Evolutionary conservation across 2,329 filamentous ascomycete species (phyloP).

Genomic region (Lachnellula suecica): DNA sequence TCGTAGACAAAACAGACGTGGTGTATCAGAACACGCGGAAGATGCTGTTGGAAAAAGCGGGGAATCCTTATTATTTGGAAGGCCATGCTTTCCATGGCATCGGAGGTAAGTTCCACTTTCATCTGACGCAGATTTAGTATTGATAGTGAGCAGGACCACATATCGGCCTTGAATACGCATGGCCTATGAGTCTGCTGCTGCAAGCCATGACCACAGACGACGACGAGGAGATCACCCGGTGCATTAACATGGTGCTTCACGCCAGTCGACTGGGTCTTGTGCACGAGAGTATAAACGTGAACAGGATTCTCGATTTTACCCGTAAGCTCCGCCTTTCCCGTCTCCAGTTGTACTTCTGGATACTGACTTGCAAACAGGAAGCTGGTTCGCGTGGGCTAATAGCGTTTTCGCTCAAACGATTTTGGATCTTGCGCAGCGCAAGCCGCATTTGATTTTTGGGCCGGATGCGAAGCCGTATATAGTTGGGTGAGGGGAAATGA

Average conservation of each 20-base stretch:
- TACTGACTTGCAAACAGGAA: slow-evolving; percentile 12
- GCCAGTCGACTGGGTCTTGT: slow-evolving; percentile 77
- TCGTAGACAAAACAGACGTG: slow-evolving; percentile 61
- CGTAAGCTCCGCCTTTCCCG: slow-evolving; percentile 37
- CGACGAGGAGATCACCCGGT: slow-evolving; percentile 76
- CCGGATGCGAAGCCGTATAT: slow-evolving; percentile 58
- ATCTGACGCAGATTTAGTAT: not conserved
- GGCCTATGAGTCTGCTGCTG: slow-evolving; percentile 93
- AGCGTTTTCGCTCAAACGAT: slow-evolving; percentile 94
- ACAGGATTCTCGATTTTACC: slow-evolving; percentile 68
- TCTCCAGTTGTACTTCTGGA: not conserved
- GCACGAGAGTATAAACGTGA: slow-evolving; percentile 90
- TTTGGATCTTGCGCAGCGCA: slow-evolving; percentile 82
- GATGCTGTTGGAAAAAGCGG: slow-evolving; percentile 46
- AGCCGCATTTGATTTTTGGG: slow-evolving; percentile 84
- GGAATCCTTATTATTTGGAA: slow-evolving; percentile 84
- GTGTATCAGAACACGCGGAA: slow-evolving; percentile 87
- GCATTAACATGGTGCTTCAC: slow-evolving; percentile 71
- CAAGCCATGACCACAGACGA: slow-evolving; percentile 87
- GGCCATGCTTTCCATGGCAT: slow-evolving; percentile 82
- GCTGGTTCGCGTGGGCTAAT: slow-evolving; percentile 67
- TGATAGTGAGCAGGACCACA: slow-evolving; percentile 47
- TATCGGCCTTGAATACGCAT: slow-evolving; percentile 85
- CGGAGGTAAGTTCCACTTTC: slow-evolving; percentile 60
- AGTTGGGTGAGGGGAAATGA: slow-evolving; percentile 27